Percentiles rank a stretch among this genome's conserved stretches.
Evolutionary conservation across 2,329 filamentous ascomycete species (phyloP).

Genomic region (Neospermospora avenae): DNA sequence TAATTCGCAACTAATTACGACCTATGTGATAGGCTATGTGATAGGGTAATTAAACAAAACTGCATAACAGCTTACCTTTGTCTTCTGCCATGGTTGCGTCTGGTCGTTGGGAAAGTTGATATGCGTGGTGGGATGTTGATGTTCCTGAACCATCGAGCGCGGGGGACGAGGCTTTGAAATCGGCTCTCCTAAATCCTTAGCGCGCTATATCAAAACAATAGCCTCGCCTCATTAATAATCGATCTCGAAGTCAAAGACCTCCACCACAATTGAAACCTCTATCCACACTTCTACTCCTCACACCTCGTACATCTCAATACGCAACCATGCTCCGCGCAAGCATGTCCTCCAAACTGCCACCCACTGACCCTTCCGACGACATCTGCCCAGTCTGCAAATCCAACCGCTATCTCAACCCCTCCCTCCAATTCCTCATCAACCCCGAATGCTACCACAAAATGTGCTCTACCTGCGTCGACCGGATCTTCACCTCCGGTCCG

Average conservation of each 20-base stretch:
- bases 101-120: conserved; percentile 5
- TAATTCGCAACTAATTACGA: not conserved
- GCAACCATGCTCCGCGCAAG: conserved; percentile 25
- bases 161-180: conserved; percentile 26
- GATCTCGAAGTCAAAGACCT: too few relatives aligned
- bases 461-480: conserved; percentile 93
- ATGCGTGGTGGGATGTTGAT: conserved; percentile 18
- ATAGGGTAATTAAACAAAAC: not conserved
- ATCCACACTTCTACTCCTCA: not conserved
- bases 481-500: conserved; percentile 88
- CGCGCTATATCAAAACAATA: conserved; percentile 13
- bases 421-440: conserved; percentile 95
- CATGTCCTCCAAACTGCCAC: conserved; percentile 9
- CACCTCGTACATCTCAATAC: not conserved
- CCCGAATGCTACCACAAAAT: conserved; percentile 99
- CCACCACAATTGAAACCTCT: too few relatives aligned
- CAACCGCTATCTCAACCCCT: conserved; percentile 88
- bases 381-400: conserved; percentile 98
- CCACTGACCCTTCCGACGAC: conserved; percentile 47
- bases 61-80: conserved; percentile 21
- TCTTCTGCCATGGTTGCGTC: conserved; percentile 25
- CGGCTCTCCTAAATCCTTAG: conserved; percentile 8
- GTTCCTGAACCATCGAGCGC: not conserved
- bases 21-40: not conserved
- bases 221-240: conserved; percentile 17